These are phyloP conservation scores for Aphanomyces stellatus DNA, from an alignment of 352 stramenopile genomes.

Conservation along the genomic window DNA sequence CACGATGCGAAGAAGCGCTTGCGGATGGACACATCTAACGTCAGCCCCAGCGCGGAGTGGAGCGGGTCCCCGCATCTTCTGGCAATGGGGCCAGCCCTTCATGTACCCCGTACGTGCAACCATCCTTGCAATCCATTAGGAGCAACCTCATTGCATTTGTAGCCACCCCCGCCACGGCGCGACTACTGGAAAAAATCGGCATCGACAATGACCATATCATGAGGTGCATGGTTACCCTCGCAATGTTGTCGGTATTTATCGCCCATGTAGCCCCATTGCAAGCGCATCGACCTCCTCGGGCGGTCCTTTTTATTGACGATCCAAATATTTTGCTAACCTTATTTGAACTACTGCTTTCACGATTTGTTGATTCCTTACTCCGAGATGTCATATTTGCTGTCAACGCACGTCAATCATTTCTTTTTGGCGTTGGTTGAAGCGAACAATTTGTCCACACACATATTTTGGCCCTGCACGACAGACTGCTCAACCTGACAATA, in stretches of 20 bases:
- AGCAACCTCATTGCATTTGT: not conserved
- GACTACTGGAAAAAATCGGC: not conserved
- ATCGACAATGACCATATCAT: conserved; percentile 1
- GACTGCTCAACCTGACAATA: too few relatives aligned
- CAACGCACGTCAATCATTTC: too few relatives aligned
- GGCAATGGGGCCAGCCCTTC: not conserved
- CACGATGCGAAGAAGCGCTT: conserved; percentile 1
- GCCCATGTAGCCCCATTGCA: conserved; percentile 16
- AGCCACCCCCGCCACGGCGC: conserved; percentile 5
- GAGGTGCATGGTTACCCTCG: not conserved
- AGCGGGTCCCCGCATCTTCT: too few relatives aligned
- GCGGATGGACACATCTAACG: not conserved
- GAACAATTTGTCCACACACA: too few relatives aligned
- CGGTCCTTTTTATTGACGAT: not conserved
- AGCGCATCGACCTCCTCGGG: not conserved
- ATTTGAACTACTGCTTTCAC: too few relatives aligned
- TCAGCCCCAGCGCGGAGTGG: not conserved
- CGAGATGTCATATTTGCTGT: too few relatives aligned
- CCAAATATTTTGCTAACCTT: not conserved
- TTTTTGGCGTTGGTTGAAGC: too few relatives aligned
- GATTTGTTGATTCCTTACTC: too few relatives aligned
- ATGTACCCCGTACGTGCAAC: not conserved
- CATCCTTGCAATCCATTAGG: too few relatives aligned
- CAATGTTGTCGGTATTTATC: not conserved
- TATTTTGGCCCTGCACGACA: too few relatives aligned